A percentile compares a stretch with the other conserved stretches of the same genome.
Evolutionary conservation across 352 stramenopile genomes (phyloP).

Genomic region (Phytophthora capsici): DNA sequence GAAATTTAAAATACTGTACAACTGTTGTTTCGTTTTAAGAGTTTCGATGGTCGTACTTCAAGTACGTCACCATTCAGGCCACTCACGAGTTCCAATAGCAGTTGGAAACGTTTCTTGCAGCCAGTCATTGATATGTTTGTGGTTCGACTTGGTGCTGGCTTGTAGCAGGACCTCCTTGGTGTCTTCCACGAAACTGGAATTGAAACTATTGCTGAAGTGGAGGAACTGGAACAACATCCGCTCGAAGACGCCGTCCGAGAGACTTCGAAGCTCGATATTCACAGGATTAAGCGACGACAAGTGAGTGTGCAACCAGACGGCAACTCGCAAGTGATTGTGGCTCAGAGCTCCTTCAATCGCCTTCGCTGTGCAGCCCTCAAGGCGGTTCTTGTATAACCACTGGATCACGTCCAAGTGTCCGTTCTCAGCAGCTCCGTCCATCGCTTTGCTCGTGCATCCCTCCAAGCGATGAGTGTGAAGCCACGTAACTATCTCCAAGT

Average conservation of each 20-base stretch:
- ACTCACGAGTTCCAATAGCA: neutral
- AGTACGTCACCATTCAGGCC: constrained; percentile 10
- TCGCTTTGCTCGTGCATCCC: constrained; percentile 19
- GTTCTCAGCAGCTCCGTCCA: constrained; percentile 24
- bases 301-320: constrained; percentile 2
- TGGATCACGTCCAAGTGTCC: constrained; percentile 20
- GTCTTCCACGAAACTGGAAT: neutral
- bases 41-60: constrained; percentile 15
- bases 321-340: constrained; percentile 16
- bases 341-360: constrained; percentile 19
- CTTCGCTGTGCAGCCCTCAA: constrained; percentile 16
- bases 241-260: constrained; percentile 4
- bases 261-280: constrained; percentile 9
- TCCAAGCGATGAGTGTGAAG: constrained; percentile 3
- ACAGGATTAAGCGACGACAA: neutral
- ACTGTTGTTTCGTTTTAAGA: neutral
- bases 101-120: constrained; percentile 11
- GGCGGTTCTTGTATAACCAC: constrained; percentile 13
- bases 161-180: constrained; percentile 2
- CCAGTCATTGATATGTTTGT: constrained; percentile 13
- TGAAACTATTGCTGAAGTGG: constrained; percentile 19
- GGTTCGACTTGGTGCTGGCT: constrained; percentile 21
- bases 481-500: constrained; percentile 19
- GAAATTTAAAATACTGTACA: neutral
- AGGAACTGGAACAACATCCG: constrained; percentile 15